Base-by-base conservation (phyloP, 2,329 filamentous ascomycete genomes). In the Ascochyta clinopodiicola region DNA sequence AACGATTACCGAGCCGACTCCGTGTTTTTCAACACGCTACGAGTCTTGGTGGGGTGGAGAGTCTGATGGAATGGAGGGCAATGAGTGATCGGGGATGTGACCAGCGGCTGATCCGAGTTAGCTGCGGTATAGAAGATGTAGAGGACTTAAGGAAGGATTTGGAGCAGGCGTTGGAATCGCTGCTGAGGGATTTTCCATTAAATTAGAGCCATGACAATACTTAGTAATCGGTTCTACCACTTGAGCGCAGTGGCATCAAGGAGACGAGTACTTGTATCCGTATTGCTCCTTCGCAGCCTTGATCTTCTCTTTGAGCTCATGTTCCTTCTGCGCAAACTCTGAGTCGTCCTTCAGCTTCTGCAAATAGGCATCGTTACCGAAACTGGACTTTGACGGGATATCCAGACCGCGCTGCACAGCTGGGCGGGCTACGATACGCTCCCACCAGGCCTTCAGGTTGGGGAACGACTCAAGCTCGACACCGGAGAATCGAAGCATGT, bases 301-400 rank as follows among this genome's bases (percentile, higher is more conserved):
- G 48, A 74, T 67, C 43, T 75, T 48, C 39, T 76, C 70, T 50
- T 59, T 62, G 21, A 78, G 51, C 56, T 73, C 64, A 32, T 77
- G 74, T 58, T 81, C 76, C 66, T 78, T 76, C 71, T 80, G 73
- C 65, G 75, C 79, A 58, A 78, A 80, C 56, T 82, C 82, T 21
- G 76, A 71, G 32, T 84, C 79, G 3, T 79, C 73, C 66, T 79
- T 75, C 53, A 83, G 45, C 24, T 73, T 73, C 70, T 77, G 69
- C 59, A 72, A 52, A 48, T 81, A 73, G 2, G 64, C 56, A 1
- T 68, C 75, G 61, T 86, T 84, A 6, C 69, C 71, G 13, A 81
- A 65, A 0, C 57, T 36, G 34, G 71, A 72, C 58, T 75, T 75
- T 3, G 60, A 66, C 3, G 78, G 78, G 5, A 80, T 59, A 0